Evolutionary conservation across 352 stramenopile species (phyloP).

Genomic region (Phytophthora sansomeana): DNA sequence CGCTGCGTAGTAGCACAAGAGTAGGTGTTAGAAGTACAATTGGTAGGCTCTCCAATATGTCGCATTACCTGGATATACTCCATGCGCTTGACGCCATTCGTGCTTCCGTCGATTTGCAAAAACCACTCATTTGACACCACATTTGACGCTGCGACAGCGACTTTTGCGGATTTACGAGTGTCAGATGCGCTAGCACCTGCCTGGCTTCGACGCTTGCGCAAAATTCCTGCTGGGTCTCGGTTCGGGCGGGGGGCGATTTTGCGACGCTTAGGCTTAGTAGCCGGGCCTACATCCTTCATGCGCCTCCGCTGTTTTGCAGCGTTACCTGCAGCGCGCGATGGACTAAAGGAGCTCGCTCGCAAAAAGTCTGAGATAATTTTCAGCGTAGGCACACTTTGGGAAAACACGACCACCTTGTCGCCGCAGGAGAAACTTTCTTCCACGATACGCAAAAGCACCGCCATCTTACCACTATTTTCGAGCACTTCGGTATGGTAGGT

Average conservation of each 20-base stretch:
- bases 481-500: constrained; percentile 59
- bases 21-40: not conserved
- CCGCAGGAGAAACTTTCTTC: constrained; percentile 73
- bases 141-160: not conserved
- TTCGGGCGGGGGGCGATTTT: constrained; percentile 43
- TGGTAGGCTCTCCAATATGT: not conserved
- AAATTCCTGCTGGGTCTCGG: constrained; percentile 66
- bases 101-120: constrained; percentile 84
- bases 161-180: constrained; percentile 7
- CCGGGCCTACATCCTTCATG: constrained; percentile 14
- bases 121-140: constrained; percentile 63
- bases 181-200: constrained; percentile 6
- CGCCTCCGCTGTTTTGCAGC: constrained; percentile 27
- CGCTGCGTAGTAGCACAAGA: constrained; percentile 37
- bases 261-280: constrained; percentile 43
- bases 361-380: constrained; percentile 84
- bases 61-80: constrained; percentile 79
- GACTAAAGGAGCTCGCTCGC: constrained; percentile 59
- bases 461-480: constrained; percentile 87
- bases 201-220: constrained; percentile 52
- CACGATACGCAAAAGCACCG: constrained; percentile 75
- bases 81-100: constrained; percentile 79
- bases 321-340: constrained; percentile 37
- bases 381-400: constrained; percentile 87
- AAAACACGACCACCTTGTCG: constrained; percentile 91